Conservation (phyloP, 257 asterid species). For the Eustoma russellianum region DNA sequence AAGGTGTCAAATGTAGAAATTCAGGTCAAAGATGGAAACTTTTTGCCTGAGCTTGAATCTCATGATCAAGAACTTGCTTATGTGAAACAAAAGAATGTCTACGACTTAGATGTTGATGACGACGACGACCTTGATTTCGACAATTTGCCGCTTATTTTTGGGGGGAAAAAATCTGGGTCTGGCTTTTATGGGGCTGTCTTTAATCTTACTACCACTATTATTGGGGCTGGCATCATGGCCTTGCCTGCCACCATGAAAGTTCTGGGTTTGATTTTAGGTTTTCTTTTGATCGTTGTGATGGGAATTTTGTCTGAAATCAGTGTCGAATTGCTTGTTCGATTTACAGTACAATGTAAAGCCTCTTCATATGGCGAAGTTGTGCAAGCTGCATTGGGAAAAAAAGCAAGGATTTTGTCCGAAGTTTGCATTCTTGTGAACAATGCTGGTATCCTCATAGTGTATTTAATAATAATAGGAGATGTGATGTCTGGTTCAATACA, state of each 20-base stretch:
- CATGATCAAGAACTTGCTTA: slow-evolving; percentile 28
- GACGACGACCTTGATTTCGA: slow-evolving; percentile 54
- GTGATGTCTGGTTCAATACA: slow-evolving; percentile 80
- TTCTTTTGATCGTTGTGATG: slow-evolving; percentile 56
- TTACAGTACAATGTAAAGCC: slow-evolving; percentile 73
- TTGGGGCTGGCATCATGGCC: slow-evolving; percentile 99
- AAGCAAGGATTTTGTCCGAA: slow-evolving; percentile 62
- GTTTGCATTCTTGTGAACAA: slow-evolving; percentile 76
- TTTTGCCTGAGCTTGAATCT: slow-evolving; percentile 30
- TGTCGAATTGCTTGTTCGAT: slow-evolving; percentile 75
- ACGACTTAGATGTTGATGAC: slow-evolving; percentile 40
- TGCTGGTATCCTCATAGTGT: slow-evolving; percentile 82
- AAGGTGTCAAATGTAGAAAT: slow-evolving; percentile 26
- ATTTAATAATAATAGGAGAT: slow-evolving; percentile 90
- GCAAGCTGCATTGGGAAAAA: slow-evolving; percentile 75
- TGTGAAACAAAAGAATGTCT: slow-evolving; percentile 19
- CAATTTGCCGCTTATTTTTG: slow-evolving; percentile 64
- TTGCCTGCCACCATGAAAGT: slow-evolving; percentile 94
- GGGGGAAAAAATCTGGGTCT: slow-evolving; percentile 52
- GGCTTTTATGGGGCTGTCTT: slow-evolving; percentile 78
- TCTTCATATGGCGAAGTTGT: slow-evolving; percentile 86
- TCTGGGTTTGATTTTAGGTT: slow-evolving; percentile 62
- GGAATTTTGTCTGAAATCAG: slow-evolving; percentile 76
- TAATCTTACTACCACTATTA: slow-evolving; percentile 79
- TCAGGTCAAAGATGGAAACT: slow-evolving; percentile 35